These are phyloP conservation scores for Malassezia sympodialis DNA, from an alignment of 1,284 basidiomycete genomes.

Conservation along the genomic window DNA sequence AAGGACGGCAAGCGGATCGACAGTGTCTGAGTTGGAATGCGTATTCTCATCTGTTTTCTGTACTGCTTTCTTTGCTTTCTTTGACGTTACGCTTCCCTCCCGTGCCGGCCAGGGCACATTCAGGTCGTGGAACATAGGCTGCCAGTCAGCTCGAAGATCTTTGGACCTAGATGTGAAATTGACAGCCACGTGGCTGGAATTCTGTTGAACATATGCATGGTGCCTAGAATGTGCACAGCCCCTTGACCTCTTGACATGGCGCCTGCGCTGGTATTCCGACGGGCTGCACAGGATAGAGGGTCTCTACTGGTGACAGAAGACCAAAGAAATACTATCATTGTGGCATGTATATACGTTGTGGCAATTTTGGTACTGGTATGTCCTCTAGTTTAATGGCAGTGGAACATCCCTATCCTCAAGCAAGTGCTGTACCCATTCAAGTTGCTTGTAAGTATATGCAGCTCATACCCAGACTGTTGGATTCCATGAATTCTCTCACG, in stretches of 20 bases:
- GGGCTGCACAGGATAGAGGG: background rate
- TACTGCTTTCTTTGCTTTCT: constrained; percentile 22
- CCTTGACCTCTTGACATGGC: background rate
- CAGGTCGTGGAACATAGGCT: constrained; percentile 35
- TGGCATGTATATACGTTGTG: constrained; percentile 38
- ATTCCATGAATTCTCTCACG: constrained; percentile 41
- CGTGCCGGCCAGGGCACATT: constrained; percentile 33
- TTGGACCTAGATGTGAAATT: background rate
- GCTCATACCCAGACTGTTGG: constrained; percentile 21
- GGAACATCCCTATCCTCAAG: constrained; percentile 42
- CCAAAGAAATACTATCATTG: constrained; percentile 43
- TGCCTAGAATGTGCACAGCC: background rate
- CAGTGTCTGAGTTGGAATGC: no score
- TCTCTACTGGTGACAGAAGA: constrained; percentile 31
- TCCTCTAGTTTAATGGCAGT: background rate
- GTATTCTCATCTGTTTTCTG: background rate
- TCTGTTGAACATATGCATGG: background rate
- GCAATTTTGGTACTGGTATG: constrained; percentile 34
- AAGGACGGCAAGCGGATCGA: background rate
- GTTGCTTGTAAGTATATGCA: constrained; percentile 21
- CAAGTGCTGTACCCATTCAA: constrained; percentile 47
- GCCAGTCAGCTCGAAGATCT: background rate
- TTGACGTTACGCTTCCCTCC: background rate
- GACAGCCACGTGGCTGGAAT: constrained; percentile 4
- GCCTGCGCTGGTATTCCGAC: background rate